Evolutionary conservation across 768 basidiomycete species (phyloP), one percentile per base, ranked within the genome.

Genomic region (Boletus pseudo-olivaceus): DNA sequence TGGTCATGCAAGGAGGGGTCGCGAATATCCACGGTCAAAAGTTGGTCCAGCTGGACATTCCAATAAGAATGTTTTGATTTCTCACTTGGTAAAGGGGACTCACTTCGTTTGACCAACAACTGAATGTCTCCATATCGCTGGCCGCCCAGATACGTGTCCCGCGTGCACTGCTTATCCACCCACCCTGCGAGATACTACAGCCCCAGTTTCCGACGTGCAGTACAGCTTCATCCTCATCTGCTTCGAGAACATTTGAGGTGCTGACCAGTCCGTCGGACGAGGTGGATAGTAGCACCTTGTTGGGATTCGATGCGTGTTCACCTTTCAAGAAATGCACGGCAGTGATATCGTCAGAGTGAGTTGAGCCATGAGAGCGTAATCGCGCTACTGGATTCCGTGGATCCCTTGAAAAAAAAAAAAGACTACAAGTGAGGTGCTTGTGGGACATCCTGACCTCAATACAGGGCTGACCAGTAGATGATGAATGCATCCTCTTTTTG

Each of bases 71-170:
- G 20, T 1, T 23, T 51, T 29, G 14, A 10, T n/a, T 38, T 38
- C 19, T 37, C 11, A 14, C 35, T 40, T 27, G 19, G 20, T 26
- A 47, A 46, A 51, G 40, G 34, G 42, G 35, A 55, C 68, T 30
- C 55, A 87, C 90, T 72, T 92, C 88, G 44, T 70, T 70, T 27
- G 85, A 81, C 95, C 93, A 98, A 14, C 82, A 78, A 52, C 88
- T 88, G 60, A 95, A 88, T 0, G 90, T 93, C 70, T 98, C 93
- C 94, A 97, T 97, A 72, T 97, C 95, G 59, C 91, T 94, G 11
- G 83, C 80, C 23, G 87, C 88, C 93, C 93, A 97, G 8, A 93
- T 75, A 44, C 68, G 73, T 30, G 72, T 72, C 5, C 70, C 67
- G 23, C 66, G 52, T 32, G 65, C 46, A 19, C 65, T 57, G 19